These are phyloP conservation scores for Anisodus acutangulus DNA, from an alignment of 257 asterid species.

Conservation along the genomic window DNA sequence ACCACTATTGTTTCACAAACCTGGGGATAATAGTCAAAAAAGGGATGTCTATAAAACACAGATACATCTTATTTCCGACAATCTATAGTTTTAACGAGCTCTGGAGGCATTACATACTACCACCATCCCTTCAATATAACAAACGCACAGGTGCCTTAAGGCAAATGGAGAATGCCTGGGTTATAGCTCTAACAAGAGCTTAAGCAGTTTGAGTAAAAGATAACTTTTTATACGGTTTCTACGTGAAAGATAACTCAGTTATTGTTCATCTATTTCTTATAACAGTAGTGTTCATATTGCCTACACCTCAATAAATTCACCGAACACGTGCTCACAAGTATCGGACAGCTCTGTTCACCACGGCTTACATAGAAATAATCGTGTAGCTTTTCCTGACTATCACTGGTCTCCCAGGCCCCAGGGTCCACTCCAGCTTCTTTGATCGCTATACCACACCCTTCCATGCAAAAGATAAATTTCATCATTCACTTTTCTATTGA, in stretches of 20 bases:
- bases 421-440: not conserved
- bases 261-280: not conserved
- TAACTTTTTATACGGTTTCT: not conserved
- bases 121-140: not conserved
- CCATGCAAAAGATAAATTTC: not conserved
- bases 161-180: not conserved
- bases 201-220: not conserved
- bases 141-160: not conserved
- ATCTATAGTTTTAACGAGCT: not conserved
- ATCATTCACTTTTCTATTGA: not conserved
- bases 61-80: not conserved
- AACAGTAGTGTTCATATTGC: not conserved
- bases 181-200: not conserved
- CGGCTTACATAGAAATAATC: not conserved
- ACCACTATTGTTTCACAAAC: not conserved
- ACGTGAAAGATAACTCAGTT: not conserved
- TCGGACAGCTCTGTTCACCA: not conserved
- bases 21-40: not conserved
- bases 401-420: not conserved
- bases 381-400: not conserved
- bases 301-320: not conserved
- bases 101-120: slow-evolving; percentile 1
- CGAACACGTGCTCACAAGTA: not conserved
- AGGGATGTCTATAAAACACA: not conserved
- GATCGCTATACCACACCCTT: not conserved